Evolutionary conservation across 768 basidiomycete genomes (phyloP).

Genomic region (Lactarius akahatsu): DNA sequence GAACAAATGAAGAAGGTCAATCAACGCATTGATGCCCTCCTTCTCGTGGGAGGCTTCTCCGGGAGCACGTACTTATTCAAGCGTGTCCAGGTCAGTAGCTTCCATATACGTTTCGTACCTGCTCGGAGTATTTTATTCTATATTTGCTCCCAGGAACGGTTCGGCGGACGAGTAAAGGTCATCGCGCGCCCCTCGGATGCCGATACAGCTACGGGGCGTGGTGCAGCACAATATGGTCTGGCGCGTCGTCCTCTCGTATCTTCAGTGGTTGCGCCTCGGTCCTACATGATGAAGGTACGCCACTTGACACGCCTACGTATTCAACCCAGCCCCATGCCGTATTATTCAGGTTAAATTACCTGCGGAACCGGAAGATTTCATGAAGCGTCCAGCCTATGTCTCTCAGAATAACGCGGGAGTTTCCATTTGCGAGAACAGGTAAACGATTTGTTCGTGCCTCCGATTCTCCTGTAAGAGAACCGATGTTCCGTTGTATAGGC

Average conservation of each 20-base stretch:
- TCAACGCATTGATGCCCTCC: conserved; percentile 75
- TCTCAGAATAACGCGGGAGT: conserved; percentile 72
- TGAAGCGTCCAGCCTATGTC: conserved; percentile 85
- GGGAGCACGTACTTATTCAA: conserved; percentile 83
- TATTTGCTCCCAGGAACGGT: conserved; percentile 51
- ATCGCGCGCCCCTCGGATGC: conserved; percentile 84
- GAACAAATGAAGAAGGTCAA: conserved; percentile 67
- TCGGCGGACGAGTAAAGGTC: conserved; percentile 62
- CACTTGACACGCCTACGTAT: conserved; percentile 7
- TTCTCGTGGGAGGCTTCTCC: conserved; percentile 89
- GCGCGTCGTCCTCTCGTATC: conserved; percentile 75
- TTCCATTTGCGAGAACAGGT: conserved; percentile 84
- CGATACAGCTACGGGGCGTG: conserved; percentile 85
- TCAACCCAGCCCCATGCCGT: not conserved
- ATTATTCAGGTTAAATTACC: conserved; percentile 74
- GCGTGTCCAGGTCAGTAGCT: conserved; percentile 62
- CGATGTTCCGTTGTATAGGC: conserved; percentile 40
- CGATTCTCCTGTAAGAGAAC: not conserved
- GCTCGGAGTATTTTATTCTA: conserved; percentile 20
- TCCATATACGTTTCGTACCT: conserved; percentile 14
- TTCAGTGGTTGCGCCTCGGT: conserved; percentile 75
- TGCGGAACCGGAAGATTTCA: conserved; percentile 80
- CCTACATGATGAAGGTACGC: conserved; percentile 82
- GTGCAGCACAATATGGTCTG: conserved; percentile 86
- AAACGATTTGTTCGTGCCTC: conserved; percentile 9